Base-by-base conservation (phyloP, 441 rosid species). In the Gossypium gossypioides region DNA sequence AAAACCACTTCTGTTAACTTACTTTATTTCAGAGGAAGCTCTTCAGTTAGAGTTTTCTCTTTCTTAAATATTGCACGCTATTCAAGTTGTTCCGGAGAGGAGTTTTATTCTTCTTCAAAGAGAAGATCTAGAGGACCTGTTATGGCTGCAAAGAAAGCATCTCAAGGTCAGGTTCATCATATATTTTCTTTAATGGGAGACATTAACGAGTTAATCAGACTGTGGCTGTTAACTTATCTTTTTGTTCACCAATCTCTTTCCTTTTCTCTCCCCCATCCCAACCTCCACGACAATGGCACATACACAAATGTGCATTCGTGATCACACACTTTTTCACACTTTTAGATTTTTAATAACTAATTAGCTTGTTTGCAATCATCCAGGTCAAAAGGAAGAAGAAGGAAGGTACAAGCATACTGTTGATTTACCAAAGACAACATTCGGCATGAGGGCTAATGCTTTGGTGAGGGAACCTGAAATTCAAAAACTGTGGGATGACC, bases 371-470 rank as follows among this genome's bases (percentile, higher is more conserved):
- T 79, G 79, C 25, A 22, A 70, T 27, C 32, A 37, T 75, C 77
- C 63, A 92, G 99, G 96, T 62, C 86, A 80, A 74, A 95, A 88
- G 79, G 91, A 89, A 83, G 97, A 85, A 65, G 97, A 89, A 27
- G 97, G 99, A 70, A 92, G 67, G 80, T 95, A 95, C 85, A 92
- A 92, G 85, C 92, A 91, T 77, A 95, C 97, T 0, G 85, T 95
- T 83, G 88, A 89, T 84, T 89, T 95, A 73, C 99, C 97, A 2
- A 92, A 87, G 80, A 92, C 99, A 29, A 80, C 79, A 64, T 95
- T 95, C 80, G 83, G 94, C 59, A 88, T 95, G 99, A 88, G 97
- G 82, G 97, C 97, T 12, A 92, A 92, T 80, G 86, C 99, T 56
- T 78, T 84, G 84, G 82, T 81, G 12, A 89, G 95, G 81, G 99